Base-by-base conservation (phyloP, 2,329 filamentous ascomycete species). In the Aspergillus sergii region DNA sequence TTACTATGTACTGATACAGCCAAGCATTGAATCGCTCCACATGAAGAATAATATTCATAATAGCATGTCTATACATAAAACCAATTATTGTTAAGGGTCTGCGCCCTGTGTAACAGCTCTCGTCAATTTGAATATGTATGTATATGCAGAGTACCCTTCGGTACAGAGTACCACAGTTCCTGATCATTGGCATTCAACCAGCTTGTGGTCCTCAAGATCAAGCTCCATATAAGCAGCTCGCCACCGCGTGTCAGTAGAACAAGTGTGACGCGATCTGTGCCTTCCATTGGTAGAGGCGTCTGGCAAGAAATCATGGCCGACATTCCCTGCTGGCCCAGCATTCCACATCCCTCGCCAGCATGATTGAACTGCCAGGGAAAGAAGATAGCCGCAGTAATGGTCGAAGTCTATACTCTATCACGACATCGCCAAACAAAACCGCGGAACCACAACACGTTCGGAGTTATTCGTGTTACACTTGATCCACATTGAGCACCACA, bases 321-420 rank as follows among this genome's bases (percentile, higher is more conserved):
- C 34, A 41, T 28, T 30, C 14, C 26, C 26, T 30, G 14, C 26
- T 46, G 51, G 26, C 11, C 34, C 34, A 56, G 58, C 66, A 69
- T 69, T 69, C 68, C 64, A 32, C 59, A 67, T 64, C 62, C 68
- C 68, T 69, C 43, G 63, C 57, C 65, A 67, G 58, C 64, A 69
- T 66, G 51, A 58, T 63, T 41, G 16, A 16, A 41, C 39, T 67
- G 39, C 39, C 58, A 50, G 56, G 48, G 61, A 6, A 28, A 16
- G 34, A 39, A 45, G 51, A 51, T 51, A 51, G 21, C 23, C 43
- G 21, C 11, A 46, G 9, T 46, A 4, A 12, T 11, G 43, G 43
- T 23, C n/a, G 5, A 6, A 21, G 10, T 46, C 43, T 46, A 46
- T 23, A 46, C 43, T 46, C 43, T 23, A 21, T 46, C 43, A 46